Conservation (phyloP, 176 grass and related monocot genomes). For the Tuctoria greenei region DNA sequence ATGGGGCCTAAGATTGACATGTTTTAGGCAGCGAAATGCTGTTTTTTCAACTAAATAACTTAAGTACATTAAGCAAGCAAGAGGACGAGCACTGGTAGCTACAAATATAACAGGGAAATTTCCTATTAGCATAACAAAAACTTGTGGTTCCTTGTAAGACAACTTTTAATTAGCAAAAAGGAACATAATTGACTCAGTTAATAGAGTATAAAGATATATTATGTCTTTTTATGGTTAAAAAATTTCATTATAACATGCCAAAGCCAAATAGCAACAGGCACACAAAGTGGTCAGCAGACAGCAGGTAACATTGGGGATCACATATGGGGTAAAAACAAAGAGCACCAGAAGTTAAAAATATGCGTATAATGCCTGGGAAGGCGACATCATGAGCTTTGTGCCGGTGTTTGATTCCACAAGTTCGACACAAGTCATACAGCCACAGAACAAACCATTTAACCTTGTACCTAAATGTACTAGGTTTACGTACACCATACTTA, state of each 20-base stretch:
- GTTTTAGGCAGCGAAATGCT: too few relatives aligned
- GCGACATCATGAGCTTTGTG: background rate
- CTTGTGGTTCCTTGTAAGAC: background rate
- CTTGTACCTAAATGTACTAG: background rate
- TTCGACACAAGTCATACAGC: constrained; percentile 3
- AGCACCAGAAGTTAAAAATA: background rate
- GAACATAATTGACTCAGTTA: background rate
- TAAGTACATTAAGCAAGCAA: too few relatives aligned
- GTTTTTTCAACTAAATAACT: too few relatives aligned
- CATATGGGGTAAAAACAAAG: background rate
- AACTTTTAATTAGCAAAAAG: background rate
- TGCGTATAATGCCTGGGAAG: background rate
- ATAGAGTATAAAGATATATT: background rate
- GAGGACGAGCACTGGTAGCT: too few relatives aligned
- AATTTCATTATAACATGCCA: background rate
- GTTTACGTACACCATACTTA: constrained; percentile 3
- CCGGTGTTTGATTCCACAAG: constrained; percentile 28
- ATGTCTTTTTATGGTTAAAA: background rate
- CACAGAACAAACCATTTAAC: background rate
- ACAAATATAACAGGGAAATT: too few relatives aligned
- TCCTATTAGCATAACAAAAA: too few relatives aligned
- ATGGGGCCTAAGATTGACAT: background rate
- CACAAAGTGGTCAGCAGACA: background rate
- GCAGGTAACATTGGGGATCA: background rate
- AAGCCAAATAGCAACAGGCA: background rate